Evolutionary conservation across 192 early-diverging fungal species (phyloP).

Genomic region (Helicostylum pulchrum): DNA sequence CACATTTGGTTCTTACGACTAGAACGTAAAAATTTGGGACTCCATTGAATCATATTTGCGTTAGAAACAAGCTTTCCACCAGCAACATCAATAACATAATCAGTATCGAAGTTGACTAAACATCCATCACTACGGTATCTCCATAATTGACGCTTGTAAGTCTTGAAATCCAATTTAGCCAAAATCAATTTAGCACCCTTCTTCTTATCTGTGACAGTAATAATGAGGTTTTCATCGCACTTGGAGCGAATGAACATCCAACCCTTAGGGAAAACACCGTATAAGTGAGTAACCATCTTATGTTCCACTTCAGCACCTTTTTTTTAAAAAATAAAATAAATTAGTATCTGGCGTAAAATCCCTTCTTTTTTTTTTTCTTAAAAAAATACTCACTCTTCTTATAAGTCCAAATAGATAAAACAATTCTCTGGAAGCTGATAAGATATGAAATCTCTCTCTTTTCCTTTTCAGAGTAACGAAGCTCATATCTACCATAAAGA

Average conservation of each 20-base stretch:
- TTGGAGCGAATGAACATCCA: constrained; percentile 32
- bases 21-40: constrained; percentile 18
- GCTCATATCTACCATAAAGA: constrained; percentile 26
- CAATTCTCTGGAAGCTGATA: constrained; percentile 14
- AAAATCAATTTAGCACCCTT: constrained; percentile 31
- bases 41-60: constrained; percentile 29
- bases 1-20: constrained; percentile 31
- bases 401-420: constrained; percentile 9
- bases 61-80: constrained; percentile 18
- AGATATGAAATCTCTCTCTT: constrained; percentile 13
- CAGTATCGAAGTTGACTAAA: constrained; percentile 19
- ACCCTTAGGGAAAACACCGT: constrained; percentile 32
- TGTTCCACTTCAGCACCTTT: not conserved
- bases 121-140: constrained; percentile 25
- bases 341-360: too few species aligned
- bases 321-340: too few species aligned
- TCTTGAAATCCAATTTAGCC: constrained; percentile 19
- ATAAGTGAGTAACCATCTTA: constrained; percentile 16
- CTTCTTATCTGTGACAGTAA: constrained; percentile 15
- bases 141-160: constrained; percentile 29
- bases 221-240: constrained; percentile 13
- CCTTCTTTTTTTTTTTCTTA: not conserved
- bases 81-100: constrained; percentile 28
- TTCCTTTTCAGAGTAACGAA: constrained; percentile 7
- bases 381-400: not conserved